phyloP scores from a whole-genome alignment of 345 rosid species.

The Ailanthus altissimus region DNA sequence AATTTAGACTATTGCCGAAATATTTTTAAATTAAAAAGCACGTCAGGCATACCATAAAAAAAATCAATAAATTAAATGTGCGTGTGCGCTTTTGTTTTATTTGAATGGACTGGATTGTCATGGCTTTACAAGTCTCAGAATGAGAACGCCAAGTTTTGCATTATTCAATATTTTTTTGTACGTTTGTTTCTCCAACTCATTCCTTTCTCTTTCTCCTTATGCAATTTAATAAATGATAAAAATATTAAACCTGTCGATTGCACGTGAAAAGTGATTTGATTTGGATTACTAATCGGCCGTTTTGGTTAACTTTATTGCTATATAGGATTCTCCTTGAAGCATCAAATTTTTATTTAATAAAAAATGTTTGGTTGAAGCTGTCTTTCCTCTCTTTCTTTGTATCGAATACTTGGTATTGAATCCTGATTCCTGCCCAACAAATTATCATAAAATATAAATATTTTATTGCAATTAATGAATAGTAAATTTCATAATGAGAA shows the following conservation, averaged over 20 bases:
- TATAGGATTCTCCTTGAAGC: constrained; percentile 19
- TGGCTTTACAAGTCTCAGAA: neutral
- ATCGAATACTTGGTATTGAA: too few species aligned
- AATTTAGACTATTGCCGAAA: too few species aligned
- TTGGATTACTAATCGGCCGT: neutral
- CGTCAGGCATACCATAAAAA: neutral
- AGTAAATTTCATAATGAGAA: too few species aligned
- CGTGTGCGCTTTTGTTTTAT: constrained; percentile 3
- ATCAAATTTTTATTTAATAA: neutral
- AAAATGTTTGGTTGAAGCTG: neutral
- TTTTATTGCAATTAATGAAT: too few species aligned
- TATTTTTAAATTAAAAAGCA: too few species aligned
- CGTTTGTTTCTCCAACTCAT: constrained; percentile 7
- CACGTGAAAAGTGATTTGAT: constrained; percentile 21
- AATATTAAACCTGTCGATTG: constrained; percentile 8
- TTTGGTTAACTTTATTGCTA: neutral
- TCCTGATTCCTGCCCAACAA: too few species aligned
- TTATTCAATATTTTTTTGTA: constrained; percentile 2
- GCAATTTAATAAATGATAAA: neutral
- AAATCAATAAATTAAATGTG: neutral
- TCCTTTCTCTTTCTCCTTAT: neutral
- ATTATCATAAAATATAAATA: too few species aligned
- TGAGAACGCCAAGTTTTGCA: neutral
- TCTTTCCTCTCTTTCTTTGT: too few species aligned
- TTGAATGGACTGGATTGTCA: neutral